Evolutionary conservation across 2,329 filamentous ascomycete species (phyloP).

Genomic region (Aschersonia sp.): DNA sequence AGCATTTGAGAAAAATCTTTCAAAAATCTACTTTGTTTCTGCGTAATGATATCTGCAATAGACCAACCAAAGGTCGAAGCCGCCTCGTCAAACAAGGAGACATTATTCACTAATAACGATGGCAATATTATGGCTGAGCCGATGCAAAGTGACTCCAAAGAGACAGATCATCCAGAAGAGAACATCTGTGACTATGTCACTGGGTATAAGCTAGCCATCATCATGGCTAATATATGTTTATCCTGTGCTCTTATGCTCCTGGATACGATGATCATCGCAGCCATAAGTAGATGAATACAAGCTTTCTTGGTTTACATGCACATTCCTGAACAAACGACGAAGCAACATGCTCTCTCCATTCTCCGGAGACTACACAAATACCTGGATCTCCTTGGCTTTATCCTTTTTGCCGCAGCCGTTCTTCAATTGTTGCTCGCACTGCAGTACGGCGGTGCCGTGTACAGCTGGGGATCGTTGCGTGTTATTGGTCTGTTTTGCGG

Average conservation of each 20-base stretch:
- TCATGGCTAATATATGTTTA: conserved; percentile 14
- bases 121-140: too few relatives aligned
- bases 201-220: conserved; percentile 17
- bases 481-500: conserved; percentile 27
- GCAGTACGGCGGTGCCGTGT: conserved; percentile 25
- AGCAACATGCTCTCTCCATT: conserved; percentile 8
- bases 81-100: too few relatives aligned
- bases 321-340: conserved; percentile 22
- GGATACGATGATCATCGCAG: conserved; percentile 34
- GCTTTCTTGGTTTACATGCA: conserved; percentile 13
- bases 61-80: too few relatives aligned
- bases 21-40: too few relatives aligned
- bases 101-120: too few relatives aligned
- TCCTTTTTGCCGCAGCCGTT: conserved; percentile 24
- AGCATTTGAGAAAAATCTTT: too few relatives aligned
- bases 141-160: too few relatives aligned
- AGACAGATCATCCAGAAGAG: too few relatives aligned
- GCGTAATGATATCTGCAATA: too few relatives aligned
- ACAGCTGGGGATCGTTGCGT: conserved; percentile 15
- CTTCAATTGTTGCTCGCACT: conserved; percentile 29
- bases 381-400: conserved; percentile 27
- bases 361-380: conserved; percentile 10
- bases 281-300: conserved; percentile 16
- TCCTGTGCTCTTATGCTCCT: conserved; percentile 26
- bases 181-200: conserved; percentile 9